A percentile compares a stretch with the other conserved stretches of the same genome.
Conservation (phyloP, 305 asterid genomes). For the Solanum aculeatissimum region DNA sequence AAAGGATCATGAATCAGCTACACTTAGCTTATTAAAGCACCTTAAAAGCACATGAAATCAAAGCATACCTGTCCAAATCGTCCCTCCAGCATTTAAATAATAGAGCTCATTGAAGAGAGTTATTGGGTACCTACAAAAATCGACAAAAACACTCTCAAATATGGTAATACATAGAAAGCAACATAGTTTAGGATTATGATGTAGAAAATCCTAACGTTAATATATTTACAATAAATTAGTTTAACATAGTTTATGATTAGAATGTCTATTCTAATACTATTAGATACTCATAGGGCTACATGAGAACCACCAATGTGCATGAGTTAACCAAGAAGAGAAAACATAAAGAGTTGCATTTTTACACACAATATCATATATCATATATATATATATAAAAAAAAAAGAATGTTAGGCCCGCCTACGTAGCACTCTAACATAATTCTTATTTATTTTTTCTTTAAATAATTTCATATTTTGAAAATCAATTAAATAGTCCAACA, state of each 20-base stretch:
- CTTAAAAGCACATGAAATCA: neutral
- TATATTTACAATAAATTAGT: neutral
- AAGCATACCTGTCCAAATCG: constrained; percentile 88
- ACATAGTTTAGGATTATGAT: neutral
- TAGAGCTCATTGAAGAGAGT: constrained; percentile 96
- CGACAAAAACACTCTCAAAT: constrained; percentile 8
- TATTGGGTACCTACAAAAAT: constrained; percentile 62
- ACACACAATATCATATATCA: neutral
- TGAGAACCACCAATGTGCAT: neutral
- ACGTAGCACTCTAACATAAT: too few relatives aligned
- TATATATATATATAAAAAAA: too few relatives aligned
- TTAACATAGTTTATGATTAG: neutral
- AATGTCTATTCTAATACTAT: neutral
- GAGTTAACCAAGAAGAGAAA: neutral
- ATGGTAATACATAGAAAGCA: neutral
- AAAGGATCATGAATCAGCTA: neutral
- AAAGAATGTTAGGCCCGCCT: too few relatives aligned
- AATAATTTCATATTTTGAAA: too few relatives aligned
- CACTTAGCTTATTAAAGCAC: constrained; percentile 1
- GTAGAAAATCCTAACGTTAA: neutral
- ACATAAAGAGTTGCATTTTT: neutral
- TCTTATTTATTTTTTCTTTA: too few relatives aligned
- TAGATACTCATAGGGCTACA: neutral
- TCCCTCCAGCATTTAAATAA: constrained; percentile 84
- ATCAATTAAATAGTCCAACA: too few relatives aligned